Evolutionary conservation across 2,329 filamentous ascomycete species (phyloP).

Genomic region (Fusarium bulbicola): DNA sequence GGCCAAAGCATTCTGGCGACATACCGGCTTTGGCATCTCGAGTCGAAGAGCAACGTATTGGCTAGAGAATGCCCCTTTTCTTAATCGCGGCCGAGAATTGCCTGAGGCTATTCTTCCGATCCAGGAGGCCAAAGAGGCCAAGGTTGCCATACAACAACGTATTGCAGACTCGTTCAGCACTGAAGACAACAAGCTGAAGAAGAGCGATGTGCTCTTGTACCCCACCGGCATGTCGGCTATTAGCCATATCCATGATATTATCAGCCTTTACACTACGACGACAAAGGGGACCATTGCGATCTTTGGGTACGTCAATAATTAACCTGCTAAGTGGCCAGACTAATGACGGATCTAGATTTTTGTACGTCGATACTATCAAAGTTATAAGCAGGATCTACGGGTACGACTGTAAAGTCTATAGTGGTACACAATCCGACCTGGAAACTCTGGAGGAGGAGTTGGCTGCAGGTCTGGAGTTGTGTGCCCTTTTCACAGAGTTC

Average conservation of each 20-base stretch:
- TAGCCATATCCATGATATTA: conserved; percentile 30
- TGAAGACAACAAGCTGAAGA: background rate
- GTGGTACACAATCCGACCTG: conserved; percentile 52
- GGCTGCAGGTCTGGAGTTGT: conserved; percentile 49
- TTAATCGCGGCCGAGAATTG: background rate
- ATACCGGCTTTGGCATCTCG: conserved; percentile 44
- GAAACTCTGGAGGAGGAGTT: conserved; percentile 52
- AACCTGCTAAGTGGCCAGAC: background rate
- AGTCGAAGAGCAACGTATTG: conserved; percentile 41
- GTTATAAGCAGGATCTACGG: conserved; percentile 40
- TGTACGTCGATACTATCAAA: conserved; percentile 46
- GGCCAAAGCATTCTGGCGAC: conserved; percentile 45
- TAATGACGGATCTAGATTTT: conserved; percentile 31
- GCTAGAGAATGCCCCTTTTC: conserved; percentile 36
- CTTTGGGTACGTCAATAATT: conserved; percentile 37
- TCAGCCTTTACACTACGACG: background rate
- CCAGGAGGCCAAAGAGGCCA: conserved; percentile 16
- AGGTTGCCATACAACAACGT: conserved; percentile 12
- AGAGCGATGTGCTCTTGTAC: conserved; percentile 58
- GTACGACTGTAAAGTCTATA: conserved; percentile 54
- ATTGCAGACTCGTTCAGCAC: conserved; percentile 37
- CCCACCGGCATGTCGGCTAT: conserved; percentile 64
- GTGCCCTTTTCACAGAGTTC: conserved; percentile 58
- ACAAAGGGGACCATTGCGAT: conserved; percentile 29
- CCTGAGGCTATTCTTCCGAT: background rate